A percentile compares a stretch with the other conserved stretches of the same genome.
phyloP scores from a whole-genome alignment of 1,139 yeast genomes.

The Saccharomycopsis phalli region DNA sequence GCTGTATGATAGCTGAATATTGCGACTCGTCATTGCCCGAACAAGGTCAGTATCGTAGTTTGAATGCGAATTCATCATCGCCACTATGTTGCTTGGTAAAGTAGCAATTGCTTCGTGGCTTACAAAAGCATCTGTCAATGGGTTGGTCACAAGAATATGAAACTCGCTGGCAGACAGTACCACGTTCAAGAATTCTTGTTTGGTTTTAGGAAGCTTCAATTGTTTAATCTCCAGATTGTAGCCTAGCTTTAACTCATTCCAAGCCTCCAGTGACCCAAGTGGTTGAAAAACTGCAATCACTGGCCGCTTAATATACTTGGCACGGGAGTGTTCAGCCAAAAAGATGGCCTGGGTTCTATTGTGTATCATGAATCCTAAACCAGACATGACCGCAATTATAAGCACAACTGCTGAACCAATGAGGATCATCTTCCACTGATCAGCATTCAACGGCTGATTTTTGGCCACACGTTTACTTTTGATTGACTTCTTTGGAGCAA shows the following conservation, averaged over 20 bases:
- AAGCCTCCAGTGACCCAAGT: neutral
- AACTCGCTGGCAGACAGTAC: neutral
- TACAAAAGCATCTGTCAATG: constrained; percentile 6
- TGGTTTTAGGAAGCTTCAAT: neutral
- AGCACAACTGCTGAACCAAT: neutral
- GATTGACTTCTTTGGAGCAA: neutral
- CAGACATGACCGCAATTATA: neutral
- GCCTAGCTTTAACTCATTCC: constrained; percentile 1
- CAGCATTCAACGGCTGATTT: neutral
- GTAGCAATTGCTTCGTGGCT: constrained; percentile 9
- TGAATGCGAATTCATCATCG: constrained; percentile 6
- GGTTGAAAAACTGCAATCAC: constrained; percentile 12
- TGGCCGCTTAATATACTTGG: constrained; percentile 15
- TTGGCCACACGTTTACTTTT: neutral
- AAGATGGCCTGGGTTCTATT: constrained; percentile 2
- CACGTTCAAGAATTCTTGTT: constrained; percentile 4
- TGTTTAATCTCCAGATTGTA: constrained; percentile 14
- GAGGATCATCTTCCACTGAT: neutral
- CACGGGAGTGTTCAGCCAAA: constrained; percentile 10
- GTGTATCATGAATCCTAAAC: constrained; percentile 1
- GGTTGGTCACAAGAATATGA: constrained; percentile 10
- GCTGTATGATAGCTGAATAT: constrained; percentile 12
- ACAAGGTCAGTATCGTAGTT: constrained; percentile 5
- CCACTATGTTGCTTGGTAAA: constrained; percentile 11
- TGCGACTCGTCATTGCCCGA: constrained; percentile 4